Conservation (phyloP, 2,329 filamentous ascomycete genomes). For the Penicillium sp. region DNA sequence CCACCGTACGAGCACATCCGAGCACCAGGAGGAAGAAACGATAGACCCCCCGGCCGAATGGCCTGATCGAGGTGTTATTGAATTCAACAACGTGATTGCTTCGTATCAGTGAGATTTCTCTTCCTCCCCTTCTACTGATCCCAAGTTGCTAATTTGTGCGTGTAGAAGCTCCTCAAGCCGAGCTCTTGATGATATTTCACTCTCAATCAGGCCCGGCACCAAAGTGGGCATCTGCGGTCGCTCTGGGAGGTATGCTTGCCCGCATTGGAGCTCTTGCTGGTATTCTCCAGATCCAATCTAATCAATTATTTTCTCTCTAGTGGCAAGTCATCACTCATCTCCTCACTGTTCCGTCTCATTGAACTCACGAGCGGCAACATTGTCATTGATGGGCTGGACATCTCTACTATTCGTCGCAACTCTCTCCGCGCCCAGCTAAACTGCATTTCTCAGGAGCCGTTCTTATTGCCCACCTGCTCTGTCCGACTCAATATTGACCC, state of each 20-base stretch:
- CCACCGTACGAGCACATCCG: neutral
- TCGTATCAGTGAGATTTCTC: neutral
- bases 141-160: neutral
- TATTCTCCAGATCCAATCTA: neutral
- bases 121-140: neutral
- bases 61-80: neutral
- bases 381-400: neutral
- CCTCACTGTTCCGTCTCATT: neutral
- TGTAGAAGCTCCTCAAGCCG: neutral
- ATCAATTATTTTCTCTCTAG: neutral
- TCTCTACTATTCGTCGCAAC: neutral
- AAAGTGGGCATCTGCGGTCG: slow-evolving; percentile 3
- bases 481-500: neutral
- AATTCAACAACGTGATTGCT: neutral
- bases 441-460: slow-evolving; percentile 1
- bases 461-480: neutral
- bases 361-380: neutral
- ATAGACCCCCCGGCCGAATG: neutral
- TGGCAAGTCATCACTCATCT: neutral
- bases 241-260: neutral
- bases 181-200: neutral
- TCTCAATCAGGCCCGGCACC: neutral
- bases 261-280: neutral
- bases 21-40: neutral
- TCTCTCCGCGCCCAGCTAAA: neutral